phyloP scores from a whole-genome alignment of 1,284 basidiomycete species.

The Moesziomyces parantarcticus region DNA sequence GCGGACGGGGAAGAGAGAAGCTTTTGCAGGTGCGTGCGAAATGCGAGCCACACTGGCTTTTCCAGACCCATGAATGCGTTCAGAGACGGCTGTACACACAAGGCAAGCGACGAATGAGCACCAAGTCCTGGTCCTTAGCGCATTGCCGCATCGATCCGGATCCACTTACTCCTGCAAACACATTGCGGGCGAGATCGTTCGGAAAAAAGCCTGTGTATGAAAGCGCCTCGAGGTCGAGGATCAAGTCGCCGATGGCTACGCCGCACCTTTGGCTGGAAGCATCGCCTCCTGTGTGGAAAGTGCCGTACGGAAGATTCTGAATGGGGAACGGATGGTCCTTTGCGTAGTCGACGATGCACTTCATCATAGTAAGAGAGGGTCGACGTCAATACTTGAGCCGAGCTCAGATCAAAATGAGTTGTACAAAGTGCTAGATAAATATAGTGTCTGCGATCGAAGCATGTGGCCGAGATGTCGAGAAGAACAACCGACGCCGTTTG shows the following conservation, averaged over 20 bases:
- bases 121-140: not conserved
- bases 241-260: conserved; percentile 47
- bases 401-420: no score
- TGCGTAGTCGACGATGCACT: conserved; percentile 19
- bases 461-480: no score
- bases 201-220: conserved; percentile 11
- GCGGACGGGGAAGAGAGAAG: conserved; percentile 20
- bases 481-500: not conserved
- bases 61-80: conserved; percentile 36
- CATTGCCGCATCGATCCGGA: no score
- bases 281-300: conserved; percentile 27
- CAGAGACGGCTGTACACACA: conserved; percentile 23
- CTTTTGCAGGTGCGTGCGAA: conserved; percentile 27
- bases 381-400: no score
- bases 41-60: conserved; percentile 5
- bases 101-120: not conserved
- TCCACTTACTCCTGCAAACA: conserved; percentile 1
- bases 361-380: conserved; percentile 6
- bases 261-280: conserved; percentile 13
- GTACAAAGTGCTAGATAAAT: no score
- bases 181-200: not conserved
- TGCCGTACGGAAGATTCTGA: conserved; percentile 52
- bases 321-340: conserved; percentile 46
- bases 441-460: no score
- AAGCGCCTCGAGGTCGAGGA: conserved; percentile 46